A percentile compares a stretch with the other conserved stretches of the same genome.
Conservation (phyloP, 768 basidiomycete species). For the Hydnum rufescens region DNA sequence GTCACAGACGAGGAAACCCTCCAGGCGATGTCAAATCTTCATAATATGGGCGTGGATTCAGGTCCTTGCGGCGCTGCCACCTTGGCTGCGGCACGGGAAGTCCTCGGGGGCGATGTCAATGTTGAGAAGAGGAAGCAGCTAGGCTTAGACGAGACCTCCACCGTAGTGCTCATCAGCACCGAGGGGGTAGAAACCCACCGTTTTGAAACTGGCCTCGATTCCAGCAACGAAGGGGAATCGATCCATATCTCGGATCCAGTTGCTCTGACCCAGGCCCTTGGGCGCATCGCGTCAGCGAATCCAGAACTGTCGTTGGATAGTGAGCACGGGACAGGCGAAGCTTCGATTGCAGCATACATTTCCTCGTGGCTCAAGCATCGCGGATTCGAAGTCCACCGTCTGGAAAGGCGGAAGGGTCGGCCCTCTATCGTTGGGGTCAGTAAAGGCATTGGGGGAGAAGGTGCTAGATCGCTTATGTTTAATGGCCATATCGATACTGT, state of each 20-base stretch:
- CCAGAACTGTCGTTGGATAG: conserved; percentile 3
- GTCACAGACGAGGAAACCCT: conserved; percentile 1
- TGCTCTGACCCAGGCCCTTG: conserved; percentile 3
- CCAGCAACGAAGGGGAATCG: not conserved
- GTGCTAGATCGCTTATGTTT: conserved; percentile 3
- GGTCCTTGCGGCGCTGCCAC: conserved; percentile 6
- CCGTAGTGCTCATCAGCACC: not conserved
- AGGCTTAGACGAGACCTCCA: not conserved
- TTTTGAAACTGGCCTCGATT: not conserved
- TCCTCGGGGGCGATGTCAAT: not conserved
- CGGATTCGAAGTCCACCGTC: conserved; percentile 5
- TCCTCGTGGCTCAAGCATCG: conserved; percentile 4
- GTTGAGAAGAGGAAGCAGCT: not conserved
- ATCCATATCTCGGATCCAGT: not conserved
- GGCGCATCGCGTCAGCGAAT: conserved; percentile 4
- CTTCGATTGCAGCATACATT: conserved; percentile 2
- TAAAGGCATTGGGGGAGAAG: not conserved
- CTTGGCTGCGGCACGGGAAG: conserved; percentile 1
- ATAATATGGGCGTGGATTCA: not conserved
- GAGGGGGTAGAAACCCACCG: not conserved
- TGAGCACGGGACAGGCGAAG: not conserved
- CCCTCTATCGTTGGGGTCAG: conserved; percentile 2
- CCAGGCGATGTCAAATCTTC: not conserved
- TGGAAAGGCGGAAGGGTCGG: conserved; percentile 1
- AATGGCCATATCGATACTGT: conserved; percentile 9